Percentiles rank a stretch among this genome's conserved stretches.
Conservation (phyloP, 2,329 filamentous ascomycete genomes). For the Chrysosporium keratinophilum region DNA sequence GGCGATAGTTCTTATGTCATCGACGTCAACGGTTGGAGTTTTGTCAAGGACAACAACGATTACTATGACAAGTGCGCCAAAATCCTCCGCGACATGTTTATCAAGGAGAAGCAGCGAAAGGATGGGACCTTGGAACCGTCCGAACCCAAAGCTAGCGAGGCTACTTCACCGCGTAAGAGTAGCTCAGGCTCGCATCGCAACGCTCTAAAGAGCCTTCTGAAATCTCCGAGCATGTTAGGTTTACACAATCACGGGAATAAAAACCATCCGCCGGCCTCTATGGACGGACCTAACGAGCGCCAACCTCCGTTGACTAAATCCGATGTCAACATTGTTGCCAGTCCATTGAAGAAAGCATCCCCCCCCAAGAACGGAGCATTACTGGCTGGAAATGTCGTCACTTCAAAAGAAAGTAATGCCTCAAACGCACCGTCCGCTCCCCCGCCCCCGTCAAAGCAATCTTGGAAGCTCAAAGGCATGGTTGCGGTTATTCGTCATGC, state of each 20-base stretch:
- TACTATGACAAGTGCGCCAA: constrained; percentile 88
- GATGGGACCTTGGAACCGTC: constrained; percentile 27
- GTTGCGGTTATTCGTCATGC: constrained; percentile 94
- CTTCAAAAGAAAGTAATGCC: not conserved
- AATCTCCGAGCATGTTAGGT: constrained; percentile 55
- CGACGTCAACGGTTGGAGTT: constrained; percentile 98
- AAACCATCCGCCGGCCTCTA: constrained; percentile 34
- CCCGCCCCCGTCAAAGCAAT: constrained; percentile 68
- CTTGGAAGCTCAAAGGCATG: constrained; percentile 97
- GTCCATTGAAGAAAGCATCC: not conserved
- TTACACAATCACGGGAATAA: constrained; percentile 39
- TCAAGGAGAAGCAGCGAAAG: constrained; percentile 55
- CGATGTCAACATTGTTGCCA: not conserved
- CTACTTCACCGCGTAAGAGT: constrained; percentile 28
- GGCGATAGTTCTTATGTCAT: constrained; percentile 91
- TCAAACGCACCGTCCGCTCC: constrained; percentile 30
- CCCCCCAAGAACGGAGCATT: not conserved
- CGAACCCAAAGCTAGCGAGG: constrained; percentile 29
- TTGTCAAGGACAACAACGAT: constrained; percentile 97
- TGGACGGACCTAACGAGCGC: constrained; percentile 29
- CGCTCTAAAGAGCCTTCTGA: constrained; percentile 50
- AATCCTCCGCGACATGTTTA: constrained; percentile 79
- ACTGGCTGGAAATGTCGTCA: not conserved
- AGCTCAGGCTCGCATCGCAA: constrained; percentile 37
- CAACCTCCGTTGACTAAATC: not conserved